These are phyloP conservation scores for Leucosporidium scottii DNA, from an alignment of 768 basidiomycete genomes.

Conservation along the genomic window DNA sequence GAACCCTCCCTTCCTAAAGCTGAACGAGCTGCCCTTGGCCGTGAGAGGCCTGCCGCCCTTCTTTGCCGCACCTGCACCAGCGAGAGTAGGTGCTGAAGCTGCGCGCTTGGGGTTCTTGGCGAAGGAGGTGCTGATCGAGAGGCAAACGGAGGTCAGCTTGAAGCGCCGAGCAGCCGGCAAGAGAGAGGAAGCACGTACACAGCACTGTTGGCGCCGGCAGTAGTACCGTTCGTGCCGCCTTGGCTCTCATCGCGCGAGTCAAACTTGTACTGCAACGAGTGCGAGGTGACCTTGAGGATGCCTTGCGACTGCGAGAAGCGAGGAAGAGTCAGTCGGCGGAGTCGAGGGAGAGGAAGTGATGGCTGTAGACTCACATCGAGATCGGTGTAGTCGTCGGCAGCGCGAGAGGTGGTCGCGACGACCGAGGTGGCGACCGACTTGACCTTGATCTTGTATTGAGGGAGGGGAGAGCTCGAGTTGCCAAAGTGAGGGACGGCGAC, in stretches of 20 bases:
- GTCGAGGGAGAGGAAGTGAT: too few species aligned
- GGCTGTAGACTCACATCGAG: conserved; percentile 9
- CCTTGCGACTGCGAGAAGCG: neutral
- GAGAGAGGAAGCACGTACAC: conserved; percentile 14
- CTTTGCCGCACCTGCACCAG: neutral
- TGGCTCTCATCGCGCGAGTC: conserved; percentile 13
- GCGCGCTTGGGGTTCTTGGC: too few species aligned
- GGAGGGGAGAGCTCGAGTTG: conserved; percentile 11
- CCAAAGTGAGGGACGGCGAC: neutral
- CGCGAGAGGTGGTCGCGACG: neutral
- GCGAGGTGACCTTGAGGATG: neutral
- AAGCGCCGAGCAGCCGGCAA: neutral
- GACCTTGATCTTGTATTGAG: conserved; percentile 1
- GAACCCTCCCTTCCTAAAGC: too few species aligned
- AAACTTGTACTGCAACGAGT: conserved; percentile 11
- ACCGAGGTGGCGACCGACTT: conserved; percentile 4
- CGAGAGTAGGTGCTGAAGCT: too few species aligned
- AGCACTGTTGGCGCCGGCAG: conserved; percentile 1
- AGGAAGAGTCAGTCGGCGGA: neutral
- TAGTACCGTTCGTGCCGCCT: neutral
- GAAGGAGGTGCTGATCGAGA: too few species aligned
- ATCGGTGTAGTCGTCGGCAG: neutral
- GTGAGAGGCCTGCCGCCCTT: neutral
- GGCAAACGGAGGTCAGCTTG: too few species aligned
- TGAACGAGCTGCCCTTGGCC: too few species aligned